Conservation (phyloP, 1,139 yeast species). For the Meyerozyma guilliermondii region DNA sequence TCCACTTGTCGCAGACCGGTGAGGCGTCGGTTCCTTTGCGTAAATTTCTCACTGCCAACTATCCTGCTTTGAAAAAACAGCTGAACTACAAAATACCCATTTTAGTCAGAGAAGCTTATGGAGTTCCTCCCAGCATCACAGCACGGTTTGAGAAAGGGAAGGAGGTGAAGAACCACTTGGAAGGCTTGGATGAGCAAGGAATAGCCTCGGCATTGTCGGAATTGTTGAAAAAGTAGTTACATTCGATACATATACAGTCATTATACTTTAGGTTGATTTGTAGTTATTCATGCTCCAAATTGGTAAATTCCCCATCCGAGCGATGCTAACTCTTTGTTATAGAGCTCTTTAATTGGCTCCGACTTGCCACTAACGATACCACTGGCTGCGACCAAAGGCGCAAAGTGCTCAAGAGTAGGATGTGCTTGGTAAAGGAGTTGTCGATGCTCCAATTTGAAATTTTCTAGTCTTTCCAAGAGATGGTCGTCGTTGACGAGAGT, state of each 20-base stretch:
- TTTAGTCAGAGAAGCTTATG: constrained; percentile 70
- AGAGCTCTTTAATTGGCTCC: constrained; percentile 40
- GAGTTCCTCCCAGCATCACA: constrained; percentile 66
- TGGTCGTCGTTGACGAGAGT: constrained; percentile 19
- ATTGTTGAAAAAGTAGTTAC: constrained; percentile 26
- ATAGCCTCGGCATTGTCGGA: constrained; percentile 32
- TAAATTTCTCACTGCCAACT: constrained; percentile 55
- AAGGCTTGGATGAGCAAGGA: constrained; percentile 41
- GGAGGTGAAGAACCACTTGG: constrained; percentile 38
- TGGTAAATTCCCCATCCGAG: constrained; percentile 69
- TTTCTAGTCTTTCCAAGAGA: constrained; percentile 24
- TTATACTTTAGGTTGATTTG: background rate
- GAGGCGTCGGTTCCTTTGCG: constrained; percentile 64
- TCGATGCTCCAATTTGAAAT: constrained; percentile 23
- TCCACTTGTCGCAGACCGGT: constrained; percentile 74
- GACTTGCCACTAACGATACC: constrained; percentile 33
- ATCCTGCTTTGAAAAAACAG: constrained; percentile 53
- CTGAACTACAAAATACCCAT: constrained; percentile 51
- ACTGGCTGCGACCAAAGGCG: constrained; percentile 67
- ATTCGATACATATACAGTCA: background rate
- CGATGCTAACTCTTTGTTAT: constrained; percentile 38
- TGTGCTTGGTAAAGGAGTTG: constrained; percentile 51
- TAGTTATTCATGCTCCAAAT: constrained; percentile 20
- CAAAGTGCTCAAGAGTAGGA: constrained; percentile 70
- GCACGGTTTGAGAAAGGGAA: constrained; percentile 60